phyloP scores from a whole-genome alignment of 192 early-diverging fungal species.

The Backusella macrospora region DNA sequence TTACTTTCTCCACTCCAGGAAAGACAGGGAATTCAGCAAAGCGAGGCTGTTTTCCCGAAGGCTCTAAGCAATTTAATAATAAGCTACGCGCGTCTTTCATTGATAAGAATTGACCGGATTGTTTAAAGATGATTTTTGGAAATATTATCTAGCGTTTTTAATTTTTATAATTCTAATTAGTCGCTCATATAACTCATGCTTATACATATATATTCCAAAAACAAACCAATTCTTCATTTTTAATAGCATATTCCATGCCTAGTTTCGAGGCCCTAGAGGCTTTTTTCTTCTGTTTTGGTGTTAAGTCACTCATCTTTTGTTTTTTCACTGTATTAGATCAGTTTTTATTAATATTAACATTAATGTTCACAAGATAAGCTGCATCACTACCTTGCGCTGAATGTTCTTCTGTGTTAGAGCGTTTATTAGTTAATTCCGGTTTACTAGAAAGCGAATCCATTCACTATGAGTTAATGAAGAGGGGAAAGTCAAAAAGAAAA shows the following conservation, averaged over 20 bases:
- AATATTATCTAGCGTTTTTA: neutral
- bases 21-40: neutral
- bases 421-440: neutral
- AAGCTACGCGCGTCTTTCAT: constrained; percentile 19
- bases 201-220: neutral
- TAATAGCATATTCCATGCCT: neutral
- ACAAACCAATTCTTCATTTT: neutral
- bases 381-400: neutral
- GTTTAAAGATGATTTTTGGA: constrained; percentile 14
- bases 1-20: neutral
- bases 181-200: neutral
- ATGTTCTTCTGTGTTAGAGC: neutral
- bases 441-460: neutral
- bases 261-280: constrained; percentile 1
- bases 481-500: neutral
- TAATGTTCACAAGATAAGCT: neutral
- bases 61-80: neutral
- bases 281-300: constrained; percentile 14
- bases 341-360: neutral
- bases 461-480: neutral
- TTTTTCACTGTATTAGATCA: neutral
- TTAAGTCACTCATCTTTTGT: constrained; percentile 3
- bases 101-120: neutral
- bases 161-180: neutral
- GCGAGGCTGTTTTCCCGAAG: constrained; percentile 13